Conservation (phyloP, 345 rosid genomes). For the Lumnitzera littorea region DNA sequence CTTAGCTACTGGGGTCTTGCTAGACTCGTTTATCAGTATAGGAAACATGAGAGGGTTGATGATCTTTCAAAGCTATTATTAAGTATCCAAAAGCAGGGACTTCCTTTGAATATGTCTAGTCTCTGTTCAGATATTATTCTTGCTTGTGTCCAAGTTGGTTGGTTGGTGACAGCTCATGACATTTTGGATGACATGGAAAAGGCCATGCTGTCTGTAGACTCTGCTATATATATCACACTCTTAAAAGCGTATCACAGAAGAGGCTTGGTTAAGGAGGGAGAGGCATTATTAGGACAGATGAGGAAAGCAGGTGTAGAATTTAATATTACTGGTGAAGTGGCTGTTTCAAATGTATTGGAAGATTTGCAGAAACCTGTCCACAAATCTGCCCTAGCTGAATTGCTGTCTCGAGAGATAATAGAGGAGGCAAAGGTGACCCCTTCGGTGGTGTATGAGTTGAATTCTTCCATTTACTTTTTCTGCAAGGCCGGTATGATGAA, state of each 20-base stretch:
- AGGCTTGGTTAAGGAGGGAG: conserved; percentile 54
- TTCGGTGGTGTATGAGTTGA: conserved; percentile 38
- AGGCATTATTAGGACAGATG: conserved; percentile 48
- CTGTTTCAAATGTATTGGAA: conserved; percentile 15
- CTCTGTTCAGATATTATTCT: conserved; percentile 47
- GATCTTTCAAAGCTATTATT: conserved; percentile 54
- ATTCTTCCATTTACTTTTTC: conserved; percentile 73
- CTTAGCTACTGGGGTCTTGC: conserved; percentile 48
- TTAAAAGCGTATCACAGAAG: conserved; percentile 43
- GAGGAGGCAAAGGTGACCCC: conserved; percentile 27
- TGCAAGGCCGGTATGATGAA: conserved; percentile 77
- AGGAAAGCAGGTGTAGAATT: conserved; percentile 35
- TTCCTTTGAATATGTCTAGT: conserved; percentile 10
- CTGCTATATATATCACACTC: conserved; percentile 31
- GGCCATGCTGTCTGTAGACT: conserved; percentile 32
- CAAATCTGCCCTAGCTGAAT: conserved; percentile 31
- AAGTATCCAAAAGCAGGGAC: conserved; percentile 22
- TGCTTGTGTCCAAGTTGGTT: conserved; percentile 54
- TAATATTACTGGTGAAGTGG: conserved; percentile 25
- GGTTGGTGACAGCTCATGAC: conserved; percentile 85
- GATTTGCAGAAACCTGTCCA: conserved; percentile 14
- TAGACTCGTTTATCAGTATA: conserved; percentile 53
- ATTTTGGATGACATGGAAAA: conserved; percentile 70
- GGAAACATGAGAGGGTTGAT: conserved; percentile 32
- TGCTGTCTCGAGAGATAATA: conserved; percentile 32